These are phyloP conservation scores for Saturnispora hagleri DNA, from an alignment of 805 yeast genomes.

Conservation along the genomic window DNA sequence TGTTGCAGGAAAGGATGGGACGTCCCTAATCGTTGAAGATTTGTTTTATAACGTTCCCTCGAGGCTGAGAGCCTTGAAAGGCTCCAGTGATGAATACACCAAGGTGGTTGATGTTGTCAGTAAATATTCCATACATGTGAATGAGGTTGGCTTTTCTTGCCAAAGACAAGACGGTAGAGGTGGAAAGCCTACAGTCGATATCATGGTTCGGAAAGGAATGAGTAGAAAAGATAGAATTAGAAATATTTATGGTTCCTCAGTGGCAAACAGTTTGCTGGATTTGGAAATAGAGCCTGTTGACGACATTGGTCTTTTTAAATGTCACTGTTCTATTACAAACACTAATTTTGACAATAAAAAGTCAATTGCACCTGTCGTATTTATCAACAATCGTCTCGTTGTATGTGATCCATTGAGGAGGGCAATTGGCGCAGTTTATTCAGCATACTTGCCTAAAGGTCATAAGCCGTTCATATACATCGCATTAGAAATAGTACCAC, in stretches of 20 bases:
- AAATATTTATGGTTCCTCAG: constrained; percentile 55
- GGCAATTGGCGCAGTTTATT: constrained; percentile 54
- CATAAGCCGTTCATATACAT: constrained; percentile 69
- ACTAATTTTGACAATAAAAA: constrained; percentile 66
- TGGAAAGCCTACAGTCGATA: constrained; percentile 50
- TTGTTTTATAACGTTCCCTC: constrained; percentile 83
- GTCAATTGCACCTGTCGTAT: constrained; percentile 58
- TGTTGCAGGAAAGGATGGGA: constrained; percentile 81
- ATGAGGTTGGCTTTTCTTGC: constrained; percentile 64
- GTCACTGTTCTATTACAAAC: constrained; percentile 57
- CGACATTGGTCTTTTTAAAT: constrained; percentile 42
- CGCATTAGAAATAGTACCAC: constrained; percentile 56
- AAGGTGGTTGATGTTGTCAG: constrained; percentile 77
- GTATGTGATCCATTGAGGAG: constrained; percentile 71
- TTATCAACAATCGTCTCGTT: constrained; percentile 79
- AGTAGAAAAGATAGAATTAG: constrained; percentile 61
- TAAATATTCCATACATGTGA: constrained; percentile 69
- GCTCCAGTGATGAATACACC: constrained; percentile 64
- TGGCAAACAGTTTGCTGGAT: constrained; percentile 56
- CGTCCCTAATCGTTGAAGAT: constrained; percentile 79
- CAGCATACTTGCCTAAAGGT: constrained; percentile 69
- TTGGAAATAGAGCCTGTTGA: constrained; percentile 30
- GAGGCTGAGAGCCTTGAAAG: constrained; percentile 54
- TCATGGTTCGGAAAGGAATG: constrained; percentile 46
- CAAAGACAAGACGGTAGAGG: constrained; percentile 51